These are phyloP conservation scores for Ophiosphaerella narmari DNA, from an alignment of 2,329 filamentous ascomycete species.

Conservation along the genomic window DNA sequence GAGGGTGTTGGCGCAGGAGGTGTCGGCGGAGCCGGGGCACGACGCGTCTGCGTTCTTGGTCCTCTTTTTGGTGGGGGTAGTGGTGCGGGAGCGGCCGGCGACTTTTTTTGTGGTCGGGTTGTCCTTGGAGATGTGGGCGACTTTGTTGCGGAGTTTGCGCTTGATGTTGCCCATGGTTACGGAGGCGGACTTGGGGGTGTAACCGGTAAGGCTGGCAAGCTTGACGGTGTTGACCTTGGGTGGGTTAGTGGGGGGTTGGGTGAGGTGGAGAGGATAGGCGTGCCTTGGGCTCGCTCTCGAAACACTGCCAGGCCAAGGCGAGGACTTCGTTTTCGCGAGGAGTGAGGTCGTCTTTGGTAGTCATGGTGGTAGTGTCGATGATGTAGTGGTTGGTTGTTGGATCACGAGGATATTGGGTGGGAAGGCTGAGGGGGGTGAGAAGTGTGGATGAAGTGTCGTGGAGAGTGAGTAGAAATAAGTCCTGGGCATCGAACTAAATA, in stretches of 20 bases:
- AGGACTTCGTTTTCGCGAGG: slow-evolving; percentile 38
- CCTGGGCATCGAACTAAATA: too few relatives aligned
- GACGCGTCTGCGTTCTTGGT: slow-evolving; percentile 15
- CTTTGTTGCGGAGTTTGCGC: slow-evolving; percentile 31
- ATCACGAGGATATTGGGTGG: neutral
- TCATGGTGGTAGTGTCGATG: slow-evolving; percentile 10
- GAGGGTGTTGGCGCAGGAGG: neutral
- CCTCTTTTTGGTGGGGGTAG: slow-evolving; percentile 14
- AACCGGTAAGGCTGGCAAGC: slow-evolving; percentile 26
- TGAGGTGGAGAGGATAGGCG: slow-evolving; percentile 1
- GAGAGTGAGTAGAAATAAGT: too few relatives aligned
- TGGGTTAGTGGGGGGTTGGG: slow-evolving; percentile 6
- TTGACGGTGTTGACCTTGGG: slow-evolving; percentile 23
- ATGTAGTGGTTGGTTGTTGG: slow-evolving; percentile 4
- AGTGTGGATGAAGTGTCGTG: too few relatives aligned
- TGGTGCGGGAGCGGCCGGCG: neutral
- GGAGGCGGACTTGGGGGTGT: slow-evolving; percentile 30
- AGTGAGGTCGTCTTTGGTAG: slow-evolving; percentile 16
- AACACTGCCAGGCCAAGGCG: slow-evolving; percentile 42
- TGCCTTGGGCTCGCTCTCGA: slow-evolving; percentile 41
- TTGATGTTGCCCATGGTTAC: slow-evolving; percentile 41
- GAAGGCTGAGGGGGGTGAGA: too few relatives aligned
- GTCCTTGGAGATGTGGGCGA: slow-evolving; percentile 4
- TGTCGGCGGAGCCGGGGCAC: neutral
- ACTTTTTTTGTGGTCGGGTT: slow-evolving; percentile 29